Evolutionary conservation across 2,329 filamentous ascomycete genomes (phyloP), one percentile per base, ranked within the genome.

Genomic region (Aspergillus sp.): DNA sequence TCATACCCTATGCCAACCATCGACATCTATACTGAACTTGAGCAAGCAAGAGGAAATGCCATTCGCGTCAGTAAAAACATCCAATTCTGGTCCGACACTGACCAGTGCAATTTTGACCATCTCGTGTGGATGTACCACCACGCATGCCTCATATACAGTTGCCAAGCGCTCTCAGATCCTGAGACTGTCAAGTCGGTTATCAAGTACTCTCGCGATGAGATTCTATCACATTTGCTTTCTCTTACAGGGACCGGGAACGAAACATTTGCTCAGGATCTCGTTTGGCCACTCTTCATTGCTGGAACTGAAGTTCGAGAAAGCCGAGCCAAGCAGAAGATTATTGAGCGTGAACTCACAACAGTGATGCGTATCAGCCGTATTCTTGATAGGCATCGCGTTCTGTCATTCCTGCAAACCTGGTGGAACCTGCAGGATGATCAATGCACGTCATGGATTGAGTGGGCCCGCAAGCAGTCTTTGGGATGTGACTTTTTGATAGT

Each of bases 221-320:
- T 57, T 7, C 36, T 54, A 27, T 6, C 33, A 43, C 29, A 30
- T 49, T 10, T 41, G n/a, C 31, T 36, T 29, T 34, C 31, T 42
- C 28, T 48, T 7, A 45, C 43, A 9, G 43, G 37, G 45, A 52
- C 42, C 5, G 34, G 34, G 37, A 42, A 37, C 13, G 40, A 39
- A 19, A 46, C 44, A 29, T 53, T 59, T 31, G 50, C 52, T 5
- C 57, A 60, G 12, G 53, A 60, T 35, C 47, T 60, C 4, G 53
- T 59, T 29, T 60, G 58, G 58, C 58, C 57, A 10, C 35, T 58
- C 1, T 59, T 60, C n/a, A 49, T 59, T 19, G 50, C 54, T 3
- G 57, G 58, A 7, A 53, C 57, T 1, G 56, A 59, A 39, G 50
- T 54, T 12, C 44, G 45, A 26, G 40, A 38, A 5, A 39, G 48